Percentiles rank a stretch among this genome's conserved stretches.
Evolutionary conservation across 2,329 filamentous ascomycete species (phyloP).

Genomic region (Penicillium italicum): DNA sequence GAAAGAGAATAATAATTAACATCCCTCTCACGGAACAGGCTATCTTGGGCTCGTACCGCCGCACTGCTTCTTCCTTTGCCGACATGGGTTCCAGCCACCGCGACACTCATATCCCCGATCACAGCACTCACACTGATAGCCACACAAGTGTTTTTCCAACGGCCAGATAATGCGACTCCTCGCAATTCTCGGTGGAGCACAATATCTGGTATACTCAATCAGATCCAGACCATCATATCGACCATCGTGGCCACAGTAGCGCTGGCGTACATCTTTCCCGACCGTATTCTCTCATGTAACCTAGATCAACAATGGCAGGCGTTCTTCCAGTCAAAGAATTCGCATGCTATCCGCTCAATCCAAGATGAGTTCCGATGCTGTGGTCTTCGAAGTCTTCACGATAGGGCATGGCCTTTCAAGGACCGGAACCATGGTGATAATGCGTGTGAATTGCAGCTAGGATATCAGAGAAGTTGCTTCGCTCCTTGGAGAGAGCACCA

Average conservation of each 20-base stretch:
- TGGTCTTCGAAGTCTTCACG: conserved; percentile 35
- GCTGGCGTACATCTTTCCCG: conserved; percentile 29
- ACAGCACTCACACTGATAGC: conserved; percentile 10
- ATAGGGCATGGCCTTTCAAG: conserved; percentile 41
- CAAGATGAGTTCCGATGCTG: conserved; percentile 36
- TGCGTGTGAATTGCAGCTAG: conserved; percentile 32
- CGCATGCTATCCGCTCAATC: conserved; percentile 31
- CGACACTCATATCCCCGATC: conserved; percentile 21
- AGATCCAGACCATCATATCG: conserved; percentile 25
- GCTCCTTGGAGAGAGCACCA: conserved; percentile 30
- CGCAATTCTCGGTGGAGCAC: neutral
- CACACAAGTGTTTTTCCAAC: conserved; percentile 1
- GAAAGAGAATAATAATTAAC: neutral
- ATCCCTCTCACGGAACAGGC: conserved; percentile 11
- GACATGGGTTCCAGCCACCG: conserved; percentile 21
- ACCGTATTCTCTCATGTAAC: conserved; percentile 25
- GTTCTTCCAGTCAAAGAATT: conserved; percentile 32
- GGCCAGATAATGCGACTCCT: neutral
- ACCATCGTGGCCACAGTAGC: conserved; percentile 30
- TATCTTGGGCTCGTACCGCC: conserved; percentile 28
- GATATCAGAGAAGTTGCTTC: conserved; percentile 32
- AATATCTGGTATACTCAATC: conserved; percentile 11
- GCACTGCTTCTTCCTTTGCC: conserved; percentile 26
- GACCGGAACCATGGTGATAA: conserved; percentile 27
- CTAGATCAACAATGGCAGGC: conserved; percentile 32